phyloP scores from a whole-genome alignment of 2,329 filamentous ascomycete genomes.

The Dactylellina cionopaga region DNA sequence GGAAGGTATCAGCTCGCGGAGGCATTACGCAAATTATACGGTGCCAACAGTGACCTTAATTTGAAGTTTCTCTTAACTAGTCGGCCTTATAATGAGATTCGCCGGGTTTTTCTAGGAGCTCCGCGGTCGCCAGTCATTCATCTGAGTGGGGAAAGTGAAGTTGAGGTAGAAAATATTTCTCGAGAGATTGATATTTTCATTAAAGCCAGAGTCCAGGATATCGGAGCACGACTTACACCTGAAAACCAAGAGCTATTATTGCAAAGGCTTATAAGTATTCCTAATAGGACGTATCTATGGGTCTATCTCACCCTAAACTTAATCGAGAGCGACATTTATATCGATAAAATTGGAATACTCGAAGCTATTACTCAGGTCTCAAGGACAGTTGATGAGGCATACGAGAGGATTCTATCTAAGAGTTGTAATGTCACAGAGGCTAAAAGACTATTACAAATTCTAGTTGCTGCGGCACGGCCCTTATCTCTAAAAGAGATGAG shows the following conservation, averaged over 20 bases:
- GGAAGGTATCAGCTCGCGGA: constrained; percentile 55
- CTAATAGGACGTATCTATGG: too few relatives aligned
- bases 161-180: too few relatives aligned
- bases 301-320: constrained; percentile 51
- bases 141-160: too few relatives aligned
- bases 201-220: constrained; percentile 18
- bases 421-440: constrained; percentile 1
- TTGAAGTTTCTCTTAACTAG: too few relatives aligned
- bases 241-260: constrained; percentile 8
- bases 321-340: constrained; percentile 18
- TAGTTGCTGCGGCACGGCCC: constrained; percentile 8
- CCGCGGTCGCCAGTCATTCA: constrained; percentile 4
- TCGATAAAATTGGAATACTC: neutral
- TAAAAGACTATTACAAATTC: constrained; percentile 51
- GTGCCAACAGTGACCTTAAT: neutral
- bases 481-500: constrained; percentile 19
- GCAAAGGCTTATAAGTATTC: neutral
- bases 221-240: neutral
- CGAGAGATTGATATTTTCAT: constrained; percentile 56
- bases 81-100: constrained; percentile 58
- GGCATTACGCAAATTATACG: constrained; percentile 57
- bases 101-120: constrained; percentile 43
- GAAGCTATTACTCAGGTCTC: neutral
- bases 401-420: constrained; percentile 17
- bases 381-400: constrained; percentile 7